Evolutionary conservation across 2,329 filamentous ascomycete genomes (phyloP).

Genomic region (Harringtonia lauricola): DNA sequence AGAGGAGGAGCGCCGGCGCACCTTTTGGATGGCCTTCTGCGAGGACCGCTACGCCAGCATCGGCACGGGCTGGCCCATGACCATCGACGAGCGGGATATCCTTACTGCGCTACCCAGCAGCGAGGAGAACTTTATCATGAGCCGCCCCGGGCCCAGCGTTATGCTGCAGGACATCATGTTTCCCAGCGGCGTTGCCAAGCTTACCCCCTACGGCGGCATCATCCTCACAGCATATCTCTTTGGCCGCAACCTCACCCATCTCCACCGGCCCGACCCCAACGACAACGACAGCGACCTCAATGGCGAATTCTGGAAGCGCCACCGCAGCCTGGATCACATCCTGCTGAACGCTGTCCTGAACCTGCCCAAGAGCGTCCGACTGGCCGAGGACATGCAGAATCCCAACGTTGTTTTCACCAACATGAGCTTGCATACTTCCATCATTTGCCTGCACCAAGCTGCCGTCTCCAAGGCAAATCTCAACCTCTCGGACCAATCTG

Average conservation of each 20-base stretch:
- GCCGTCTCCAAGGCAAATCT: slow-evolving; percentile 96
- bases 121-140: slow-evolving; percentile 76
- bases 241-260: slow-evolving; percentile 79
- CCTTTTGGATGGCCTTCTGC: slow-evolving; percentile 92
- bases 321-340: slow-evolving; percentile 80
- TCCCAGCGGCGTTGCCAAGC: slow-evolving; percentile 57
- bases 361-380: slow-evolving; percentile 68
- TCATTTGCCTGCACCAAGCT: slow-evolving; percentile 95
- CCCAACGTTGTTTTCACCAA: slow-evolving; percentile 88
- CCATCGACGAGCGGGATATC: slow-evolving; percentile 83
- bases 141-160: slow-evolving; percentile 60
- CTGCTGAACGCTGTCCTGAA: slow-evolving; percentile 77
- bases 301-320: slow-evolving; percentile 91
- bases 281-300: slow-evolving; percentile 82
- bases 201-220: slow-evolving; percentile 71
- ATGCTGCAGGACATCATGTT: slow-evolving; percentile 60
- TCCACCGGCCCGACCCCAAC: slow-evolving; percentile 74
- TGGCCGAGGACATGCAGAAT: slow-evolving; percentile 64
- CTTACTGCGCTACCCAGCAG: slow-evolving; percentile 73
- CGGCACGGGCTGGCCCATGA: slow-evolving; percentile 95
- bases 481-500: slow-evolving; percentile 61
- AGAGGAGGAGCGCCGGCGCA: slow-evolving; percentile 77
- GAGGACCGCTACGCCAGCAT: slow-evolving; percentile 89
- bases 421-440: slow-evolving; percentile 94
- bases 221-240: slow-evolving; percentile 82